Percentiles rank a stretch among this genome's conserved stretches.
phyloP scores from a whole-genome alignment of 495 filamentous ascomycete genomes.

The Xylaria grammica region DNA sequence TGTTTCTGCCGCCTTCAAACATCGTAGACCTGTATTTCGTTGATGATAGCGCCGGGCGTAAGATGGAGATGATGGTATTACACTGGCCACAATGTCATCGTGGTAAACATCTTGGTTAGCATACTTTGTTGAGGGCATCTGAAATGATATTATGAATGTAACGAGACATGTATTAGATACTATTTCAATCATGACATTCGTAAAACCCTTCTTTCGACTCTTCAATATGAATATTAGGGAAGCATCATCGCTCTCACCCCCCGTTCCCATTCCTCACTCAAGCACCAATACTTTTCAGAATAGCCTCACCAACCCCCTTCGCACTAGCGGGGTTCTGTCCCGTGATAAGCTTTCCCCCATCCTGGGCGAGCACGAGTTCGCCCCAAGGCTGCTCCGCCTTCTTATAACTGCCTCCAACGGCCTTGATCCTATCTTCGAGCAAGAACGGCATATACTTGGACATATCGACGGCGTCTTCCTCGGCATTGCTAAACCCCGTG shows the following conservation, averaged over 20 bases:
- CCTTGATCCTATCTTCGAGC: conserved; percentile 63
- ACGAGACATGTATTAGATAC: neutral
- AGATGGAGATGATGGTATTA: neutral
- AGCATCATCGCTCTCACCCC: neutral
- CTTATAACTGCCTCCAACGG: conserved; percentile 57
- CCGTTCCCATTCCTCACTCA: neutral
- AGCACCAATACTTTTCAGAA: conserved; percentile 41
- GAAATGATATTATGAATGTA: neutral
- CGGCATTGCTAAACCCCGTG: conserved; percentile 71
- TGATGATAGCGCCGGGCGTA: neutral
- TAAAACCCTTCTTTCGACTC: neutral
- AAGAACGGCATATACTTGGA: conserved; percentile 63
- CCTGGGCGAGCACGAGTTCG: conserved; percentile 63
- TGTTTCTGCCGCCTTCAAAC: conserved; percentile 62
- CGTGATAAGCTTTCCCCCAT: conserved; percentile 65
- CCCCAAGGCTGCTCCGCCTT: conserved; percentile 65
- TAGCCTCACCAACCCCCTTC: conserved; percentile 59
- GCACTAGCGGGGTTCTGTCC: conserved; percentile 78
- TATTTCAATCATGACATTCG: neutral
- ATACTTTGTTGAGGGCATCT: neutral
- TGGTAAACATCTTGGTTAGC: neutral
- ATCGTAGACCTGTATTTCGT: neutral
- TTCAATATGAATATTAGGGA: neutral
- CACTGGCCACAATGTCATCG: neutral
- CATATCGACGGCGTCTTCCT: conserved; percentile 63